Percentiles rank a stretch among this genome's conserved stretches.
phyloP scores from a whole-genome alignment of 2,329 filamentous ascomycete genomes.

The Ambrosiella xylebori region DNA sequence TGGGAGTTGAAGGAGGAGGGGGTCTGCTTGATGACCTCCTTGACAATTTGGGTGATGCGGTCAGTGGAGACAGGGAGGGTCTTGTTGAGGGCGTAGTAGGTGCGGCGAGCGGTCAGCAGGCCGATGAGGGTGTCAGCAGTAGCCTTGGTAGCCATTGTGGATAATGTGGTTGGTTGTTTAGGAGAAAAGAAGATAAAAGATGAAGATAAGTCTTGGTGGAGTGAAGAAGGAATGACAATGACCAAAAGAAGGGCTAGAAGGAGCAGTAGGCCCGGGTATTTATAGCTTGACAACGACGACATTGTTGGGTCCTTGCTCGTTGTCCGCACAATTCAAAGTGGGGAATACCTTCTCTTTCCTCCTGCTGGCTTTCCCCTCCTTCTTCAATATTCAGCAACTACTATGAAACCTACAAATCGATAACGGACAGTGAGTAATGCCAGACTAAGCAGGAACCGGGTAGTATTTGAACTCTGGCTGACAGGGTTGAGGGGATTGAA shows the following conservation, averaged over 20 bases:
- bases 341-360: background rate
- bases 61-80: conserved; percentile 37
- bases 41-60: conserved; percentile 48
- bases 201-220: background rate
- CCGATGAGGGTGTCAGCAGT: conserved; percentile 35
- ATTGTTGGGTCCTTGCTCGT: background rate
- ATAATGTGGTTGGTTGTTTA: conserved; percentile 13
- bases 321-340: background rate
- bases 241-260: conserved; percentile 5
- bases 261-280: conserved; percentile 8
- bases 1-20: conserved; percentile 84
- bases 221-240: conserved; percentile 3
- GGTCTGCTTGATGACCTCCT: conserved; percentile 46
- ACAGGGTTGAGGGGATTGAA: background rate
- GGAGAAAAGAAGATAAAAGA: background rate
- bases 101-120: conserved; percentile 49
- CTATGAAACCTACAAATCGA: background rate
- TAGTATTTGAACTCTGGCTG: too few relatives aligned
- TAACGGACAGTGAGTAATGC: background rate
- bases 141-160: conserved; percentile 25
- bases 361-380: too few relatives aligned
- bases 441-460: background rate
- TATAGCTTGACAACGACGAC: conserved; percentile 2
- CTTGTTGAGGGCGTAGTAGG: conserved; percentile 51
- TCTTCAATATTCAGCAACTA: background rate